These are phyloP conservation scores for Sparassis latifolia DNA, from an alignment of 1,284 basidiomycete species.

Conservation along the genomic window DNA sequence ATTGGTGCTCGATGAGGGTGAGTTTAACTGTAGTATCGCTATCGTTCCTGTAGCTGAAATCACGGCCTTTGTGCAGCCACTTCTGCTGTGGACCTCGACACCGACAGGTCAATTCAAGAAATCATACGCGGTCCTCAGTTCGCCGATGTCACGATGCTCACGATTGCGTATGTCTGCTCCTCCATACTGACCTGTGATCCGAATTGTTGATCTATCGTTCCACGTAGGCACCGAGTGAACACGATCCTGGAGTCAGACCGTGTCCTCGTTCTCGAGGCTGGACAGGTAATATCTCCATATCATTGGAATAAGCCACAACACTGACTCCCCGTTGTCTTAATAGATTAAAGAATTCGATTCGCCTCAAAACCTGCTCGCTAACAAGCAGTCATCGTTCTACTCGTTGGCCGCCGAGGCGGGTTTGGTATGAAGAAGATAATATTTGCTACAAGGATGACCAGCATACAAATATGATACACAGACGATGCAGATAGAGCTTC, in stretches of 20 bases:
- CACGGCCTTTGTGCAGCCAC: slow-evolving; percentile 41
- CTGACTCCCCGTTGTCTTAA: no score
- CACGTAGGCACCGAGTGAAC: slow-evolving; percentile 73
- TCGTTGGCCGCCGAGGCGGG: slow-evolving; percentile 55
- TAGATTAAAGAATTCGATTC: slow-evolving; percentile 69
- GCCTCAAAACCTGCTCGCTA: slow-evolving; percentile 55
- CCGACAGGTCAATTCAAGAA: slow-evolving; percentile 79
- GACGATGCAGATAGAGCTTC: no score
- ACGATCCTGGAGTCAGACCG: slow-evolving; percentile 87
- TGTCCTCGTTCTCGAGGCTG: slow-evolving; percentile 80
- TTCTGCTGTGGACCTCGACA: slow-evolving; percentile 85
- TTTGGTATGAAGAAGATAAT: slow-evolving; percentile 20
- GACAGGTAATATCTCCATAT: slow-evolving; percentile 37
- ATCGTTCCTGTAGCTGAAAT: neutral
- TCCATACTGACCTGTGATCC: slow-evolving; percentile 10
- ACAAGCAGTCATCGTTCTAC: slow-evolving; percentile 48
- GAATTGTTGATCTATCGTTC: neutral
- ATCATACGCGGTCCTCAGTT: slow-evolving; percentile 73
- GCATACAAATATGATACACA: no score
- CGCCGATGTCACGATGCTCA: slow-evolving; percentile 71
- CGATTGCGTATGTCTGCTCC: slow-evolving; percentile 59
- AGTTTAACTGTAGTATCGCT: slow-evolving; percentile 7
- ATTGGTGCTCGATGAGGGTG: slow-evolving; percentile 86
- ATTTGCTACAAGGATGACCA: no score
- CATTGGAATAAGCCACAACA: no score